phyloP scores from a whole-genome alignment of 345 rosid species.

The sweet orange (Citrus sinensis) region DVS_A1.0 CM039164.1:26601501-26602000 shows the following conservation, averaged over 20 bases:
- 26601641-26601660: slow-evolving; percentile 73
- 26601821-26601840: slow-evolving; percentile 77
- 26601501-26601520: slow-evolving; percentile 98
- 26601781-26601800: slow-evolving; percentile 82
- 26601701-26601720: slow-evolving; percentile 91
- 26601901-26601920: slow-evolving; percentile 59
- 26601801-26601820: slow-evolving; percentile 86
- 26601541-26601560: slow-evolving; percentile 48
- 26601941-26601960: background rate
- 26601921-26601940: slow-evolving; percentile 22
- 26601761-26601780: slow-evolving; percentile 70
- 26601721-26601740: slow-evolving; percentile 87
- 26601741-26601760: slow-evolving; percentile 73
- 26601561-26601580: background rate
- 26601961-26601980: slow-evolving; percentile 1
- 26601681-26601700: slow-evolving; percentile 70
- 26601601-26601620: background rate
- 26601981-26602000: slow-evolving; percentile 7
- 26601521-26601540: slow-evolving; percentile 73
- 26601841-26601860: slow-evolving; percentile 83
- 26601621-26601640: slow-evolving; percentile 52
- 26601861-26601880: slow-evolving; percentile 41
- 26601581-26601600: background rate
- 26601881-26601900: slow-evolving; percentile 21
- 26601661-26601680: slow-evolving; percentile 80